Evolutionary conservation across 306 rosid species (phyloP).

Genomic region (Vicia sativa): DNA sequence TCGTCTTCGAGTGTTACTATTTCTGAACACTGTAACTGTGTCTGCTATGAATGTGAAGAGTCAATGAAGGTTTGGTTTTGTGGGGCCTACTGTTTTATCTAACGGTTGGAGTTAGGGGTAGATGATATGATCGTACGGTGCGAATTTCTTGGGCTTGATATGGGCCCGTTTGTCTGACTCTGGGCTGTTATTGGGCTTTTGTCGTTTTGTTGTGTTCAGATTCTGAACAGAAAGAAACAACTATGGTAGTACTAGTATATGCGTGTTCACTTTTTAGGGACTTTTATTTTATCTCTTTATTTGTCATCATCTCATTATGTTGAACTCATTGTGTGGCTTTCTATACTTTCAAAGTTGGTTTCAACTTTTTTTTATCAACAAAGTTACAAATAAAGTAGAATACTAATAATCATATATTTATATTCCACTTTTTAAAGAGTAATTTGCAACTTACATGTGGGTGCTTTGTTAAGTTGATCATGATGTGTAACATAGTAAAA

Average conservation of each 20-base stretch:
- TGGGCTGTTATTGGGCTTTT: conserved; percentile 2
- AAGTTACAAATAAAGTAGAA: not conserved
- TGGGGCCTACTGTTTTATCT: conserved; percentile 31
- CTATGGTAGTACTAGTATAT: not conserved
- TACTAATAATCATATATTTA: not conserved
- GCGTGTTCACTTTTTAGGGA: not conserved
- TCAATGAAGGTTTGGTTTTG: conserved; percentile 14
- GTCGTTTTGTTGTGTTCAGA: not conserved
- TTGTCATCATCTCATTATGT: conserved; percentile 1
- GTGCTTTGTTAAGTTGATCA: too few relatives aligned
- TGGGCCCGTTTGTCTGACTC: not conserved
- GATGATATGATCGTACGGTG: conserved; percentile 36
- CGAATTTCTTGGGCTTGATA: not conserved
- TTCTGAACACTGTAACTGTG: not conserved
- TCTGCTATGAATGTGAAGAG: conserved; percentile 12
- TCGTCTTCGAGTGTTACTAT: not conserved
- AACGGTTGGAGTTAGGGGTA: conserved; percentile 40
- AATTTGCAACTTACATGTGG: too few relatives aligned
- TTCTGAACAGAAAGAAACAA: not conserved
- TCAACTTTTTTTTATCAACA: not conserved
- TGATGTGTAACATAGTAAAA: too few relatives aligned
- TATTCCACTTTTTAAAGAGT: not conserved
- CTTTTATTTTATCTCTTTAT: not conserved
- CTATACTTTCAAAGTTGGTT: not conserved
- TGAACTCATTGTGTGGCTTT: not conserved